Percentiles rank a stretch among this genome's conserved stretches.
These are phyloP conservation scores for Cyberlindnera veronae DNA, from an alignment of 805 yeast species.

Conservation along the genomic window DNA sequence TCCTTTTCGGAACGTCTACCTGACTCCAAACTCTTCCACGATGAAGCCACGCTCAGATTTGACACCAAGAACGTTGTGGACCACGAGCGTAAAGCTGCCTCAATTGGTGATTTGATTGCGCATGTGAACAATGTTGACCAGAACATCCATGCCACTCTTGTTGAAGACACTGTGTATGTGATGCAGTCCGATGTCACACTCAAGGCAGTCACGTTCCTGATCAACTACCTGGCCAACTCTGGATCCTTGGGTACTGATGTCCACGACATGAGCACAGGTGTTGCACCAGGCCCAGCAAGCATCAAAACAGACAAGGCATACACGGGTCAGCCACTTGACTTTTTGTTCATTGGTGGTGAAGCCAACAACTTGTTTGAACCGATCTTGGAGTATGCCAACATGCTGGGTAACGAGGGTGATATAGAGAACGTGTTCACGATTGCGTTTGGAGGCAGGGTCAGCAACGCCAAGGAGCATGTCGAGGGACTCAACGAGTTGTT, in stretches of 20 bases:
- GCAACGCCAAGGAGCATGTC: constrained; percentile 57
- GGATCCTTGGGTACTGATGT: constrained; percentile 18
- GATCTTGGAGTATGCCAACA: constrained; percentile 51
- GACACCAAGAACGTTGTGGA: constrained; percentile 69
- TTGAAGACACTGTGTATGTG: constrained; percentile 65
- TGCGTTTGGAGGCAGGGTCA: constrained; percentile 49
- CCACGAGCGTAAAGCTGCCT: constrained; percentile 57
- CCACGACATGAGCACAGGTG: constrained; percentile 29
- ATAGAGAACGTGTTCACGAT: constrained; percentile 55
- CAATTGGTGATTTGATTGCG: constrained; percentile 81
- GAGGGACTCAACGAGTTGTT: constrained; percentile 70
- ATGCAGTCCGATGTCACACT: constrained; percentile 60
- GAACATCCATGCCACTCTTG: constrained; percentile 74
- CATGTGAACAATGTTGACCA: constrained; percentile 66
- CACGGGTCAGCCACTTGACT: constrained; percentile 28
- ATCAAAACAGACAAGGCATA: background rate
- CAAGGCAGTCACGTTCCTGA: constrained; percentile 53
- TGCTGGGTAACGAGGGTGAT: constrained; percentile 29
- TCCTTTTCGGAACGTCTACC: constrained; percentile 75
- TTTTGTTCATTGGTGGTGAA: constrained; percentile 61
- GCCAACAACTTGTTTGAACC: constrained; percentile 69
- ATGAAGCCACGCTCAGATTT: constrained; percentile 73
- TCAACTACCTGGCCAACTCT: constrained; percentile 35
- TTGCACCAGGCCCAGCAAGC: constrained; percentile 9
- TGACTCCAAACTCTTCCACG: constrained; percentile 66